Evolutionary conservation across 768 basidiomycete genomes (phyloP).

Genomic region (Pulveroboletus ravenelii): DNA sequence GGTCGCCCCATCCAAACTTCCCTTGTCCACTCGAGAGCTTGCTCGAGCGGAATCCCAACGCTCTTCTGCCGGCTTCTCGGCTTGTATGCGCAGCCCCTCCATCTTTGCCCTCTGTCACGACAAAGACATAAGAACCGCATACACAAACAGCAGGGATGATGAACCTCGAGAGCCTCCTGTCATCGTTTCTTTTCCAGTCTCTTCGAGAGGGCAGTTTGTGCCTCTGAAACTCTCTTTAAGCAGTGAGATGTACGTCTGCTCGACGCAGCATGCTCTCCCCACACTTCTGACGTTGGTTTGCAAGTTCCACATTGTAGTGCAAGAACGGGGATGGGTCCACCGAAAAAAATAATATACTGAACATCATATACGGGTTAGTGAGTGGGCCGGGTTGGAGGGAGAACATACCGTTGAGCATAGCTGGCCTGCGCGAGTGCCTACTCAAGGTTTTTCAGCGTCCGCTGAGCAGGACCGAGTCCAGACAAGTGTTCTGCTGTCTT

Average conservation of each 20-base stretch:
- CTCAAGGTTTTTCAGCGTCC: slow-evolving; percentile 75
- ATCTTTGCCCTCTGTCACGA: slow-evolving; percentile 48
- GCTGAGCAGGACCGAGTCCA: slow-evolving; percentile 64
- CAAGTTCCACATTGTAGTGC: slow-evolving; percentile 83
- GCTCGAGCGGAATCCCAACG: slow-evolving; percentile 70
- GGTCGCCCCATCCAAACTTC: slow-evolving; percentile 63
- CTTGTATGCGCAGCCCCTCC: slow-evolving; percentile 63
- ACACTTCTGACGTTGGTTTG: slow-evolving; percentile 86
- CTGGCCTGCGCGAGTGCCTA: slow-evolving; percentile 73
- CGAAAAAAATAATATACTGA: slow-evolving; percentile 82
- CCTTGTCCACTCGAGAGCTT: slow-evolving; percentile 73
- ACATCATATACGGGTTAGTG: background rate
- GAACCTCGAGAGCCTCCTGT: slow-evolving; percentile 61
- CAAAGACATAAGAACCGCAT: background rate
- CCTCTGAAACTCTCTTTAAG: slow-evolving; percentile 65
- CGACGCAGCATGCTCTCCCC: slow-evolving; percentile 81
- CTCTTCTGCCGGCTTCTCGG: slow-evolving; percentile 76
- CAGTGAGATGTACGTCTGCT: slow-evolving; percentile 71
- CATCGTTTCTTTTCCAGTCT: slow-evolving; percentile 77
- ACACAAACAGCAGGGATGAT: slow-evolving; percentile 17
- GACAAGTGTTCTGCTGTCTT: slow-evolving; percentile 89
- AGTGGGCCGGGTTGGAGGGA: background rate
- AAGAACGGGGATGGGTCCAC: slow-evolving; percentile 61
- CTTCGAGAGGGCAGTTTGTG: slow-evolving; percentile 66
- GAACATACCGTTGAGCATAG: slow-evolving; percentile 77